Conservation (phyloP, 768 basidiomycete species). For the Russula emetica region DNA sequence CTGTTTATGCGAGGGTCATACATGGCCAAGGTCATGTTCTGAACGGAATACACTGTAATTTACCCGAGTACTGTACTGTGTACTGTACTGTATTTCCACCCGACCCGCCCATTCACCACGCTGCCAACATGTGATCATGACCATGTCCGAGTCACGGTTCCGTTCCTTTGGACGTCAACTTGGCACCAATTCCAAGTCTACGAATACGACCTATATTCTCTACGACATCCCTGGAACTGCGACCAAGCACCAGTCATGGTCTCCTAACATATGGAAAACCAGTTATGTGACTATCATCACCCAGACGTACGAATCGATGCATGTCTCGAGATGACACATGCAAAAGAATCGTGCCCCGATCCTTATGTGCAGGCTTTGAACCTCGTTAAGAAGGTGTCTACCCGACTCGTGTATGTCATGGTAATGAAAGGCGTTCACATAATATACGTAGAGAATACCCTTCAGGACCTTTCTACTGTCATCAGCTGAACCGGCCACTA, state of each 20-base stretch:
- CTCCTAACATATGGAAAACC: slow-evolving; percentile 35
- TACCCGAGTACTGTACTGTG: too few species aligned
- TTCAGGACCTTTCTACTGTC: not conserved
- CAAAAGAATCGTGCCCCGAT: slow-evolving; percentile 28
- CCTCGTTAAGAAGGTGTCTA: not conserved
- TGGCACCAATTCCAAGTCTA: not conserved
- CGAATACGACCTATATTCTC: slow-evolving; percentile 10
- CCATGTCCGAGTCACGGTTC: too few species aligned
- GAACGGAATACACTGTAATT: too few species aligned
- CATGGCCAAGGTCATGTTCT: too few species aligned
- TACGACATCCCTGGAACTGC: slow-evolving; percentile 24
- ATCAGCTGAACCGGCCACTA: not conserved
- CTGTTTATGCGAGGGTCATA: too few species aligned
- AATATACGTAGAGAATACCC: not conserved
- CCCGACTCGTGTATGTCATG: not conserved
- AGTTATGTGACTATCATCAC: slow-evolving; percentile 30
- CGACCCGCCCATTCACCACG: too few species aligned
- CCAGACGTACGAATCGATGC: not conserved
- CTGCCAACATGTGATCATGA: not conserved
- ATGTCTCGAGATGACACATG: not conserved
- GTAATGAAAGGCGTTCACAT: not conserved
- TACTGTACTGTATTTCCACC: too few species aligned
- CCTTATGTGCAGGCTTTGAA: slow-evolving; percentile 8
- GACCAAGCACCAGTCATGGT: slow-evolving; percentile 30
- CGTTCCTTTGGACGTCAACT: not conserved